These are phyloP conservation scores for Cladobotryum protrusum DNA, from an alignment of 2,329 filamentous ascomycete genomes.

Conservation along the genomic window DNA sequence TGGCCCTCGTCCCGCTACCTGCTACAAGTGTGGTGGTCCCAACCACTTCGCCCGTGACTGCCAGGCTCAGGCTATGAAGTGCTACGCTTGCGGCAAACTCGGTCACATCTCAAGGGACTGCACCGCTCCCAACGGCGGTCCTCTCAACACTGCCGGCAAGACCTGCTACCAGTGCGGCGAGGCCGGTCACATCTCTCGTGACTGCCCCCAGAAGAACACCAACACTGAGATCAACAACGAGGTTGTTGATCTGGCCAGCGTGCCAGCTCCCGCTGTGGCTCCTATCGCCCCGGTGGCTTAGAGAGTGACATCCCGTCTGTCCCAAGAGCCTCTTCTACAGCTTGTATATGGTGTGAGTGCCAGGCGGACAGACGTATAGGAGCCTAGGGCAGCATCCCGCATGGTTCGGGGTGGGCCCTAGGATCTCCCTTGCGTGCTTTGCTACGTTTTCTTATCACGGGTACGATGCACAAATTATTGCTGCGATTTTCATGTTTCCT, in stretches of 20 bases:
- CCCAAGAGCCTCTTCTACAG: not conserved
- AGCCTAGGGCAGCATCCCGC: conserved; percentile 3
- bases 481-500: conserved; percentile 17
- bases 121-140: conserved; percentile 92
- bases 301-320: conserved; percentile 10
- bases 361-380: conserved; percentile 7
- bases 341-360: not conserved
- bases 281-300: conserved; percentile 37
- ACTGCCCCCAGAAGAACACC: conserved; percentile 71
- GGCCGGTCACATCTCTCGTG: conserved; percentile 90
- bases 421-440: not conserved
- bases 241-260: conserved; percentile 38
- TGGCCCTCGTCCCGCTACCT: conserved; percentile 62
- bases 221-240: conserved; percentile 44
- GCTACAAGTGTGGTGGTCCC: conserved; percentile 74
- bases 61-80: conserved; percentile 98
- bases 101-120: conserved; percentile 92
- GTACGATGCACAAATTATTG: conserved; percentile 5
- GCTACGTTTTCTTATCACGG: conserved; percentile 1
- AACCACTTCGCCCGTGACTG: conserved; percentile 99
- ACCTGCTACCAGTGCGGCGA: conserved; percentile 98
- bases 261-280: conserved; percentile 40
- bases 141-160: conserved; percentile 92
- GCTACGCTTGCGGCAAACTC: conserved; percentile 93
- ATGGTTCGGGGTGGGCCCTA: not conserved